Conservation (phyloP, 768 basidiomycete species). For the Tephrocybe sp. region DNA sequence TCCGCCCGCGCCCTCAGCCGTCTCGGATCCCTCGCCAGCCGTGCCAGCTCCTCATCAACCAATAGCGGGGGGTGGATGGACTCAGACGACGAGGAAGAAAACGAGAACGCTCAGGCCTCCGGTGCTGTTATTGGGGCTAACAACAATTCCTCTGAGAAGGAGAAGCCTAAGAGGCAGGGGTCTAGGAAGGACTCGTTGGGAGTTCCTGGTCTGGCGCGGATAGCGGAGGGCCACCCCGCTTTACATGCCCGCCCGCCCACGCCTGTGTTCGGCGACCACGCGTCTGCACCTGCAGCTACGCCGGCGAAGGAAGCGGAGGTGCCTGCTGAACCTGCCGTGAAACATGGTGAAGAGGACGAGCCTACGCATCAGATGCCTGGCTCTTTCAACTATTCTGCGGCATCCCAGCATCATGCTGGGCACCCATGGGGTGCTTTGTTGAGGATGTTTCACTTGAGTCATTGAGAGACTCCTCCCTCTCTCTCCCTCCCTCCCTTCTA, state of each 20-base stretch:
- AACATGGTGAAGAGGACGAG: slow-evolving; percentile 21
- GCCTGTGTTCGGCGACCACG: not conserved
- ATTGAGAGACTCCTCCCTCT: slow-evolving; percentile 28
- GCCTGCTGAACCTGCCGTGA: slow-evolving; percentile 18
- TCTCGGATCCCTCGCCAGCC: slow-evolving; percentile 28
- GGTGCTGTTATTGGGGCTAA: no score
- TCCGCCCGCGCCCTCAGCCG: slow-evolving; percentile 44
- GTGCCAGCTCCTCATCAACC: slow-evolving; percentile 24
- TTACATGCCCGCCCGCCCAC: slow-evolving; percentile 6
- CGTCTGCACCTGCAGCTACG: not conserved
- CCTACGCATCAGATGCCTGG: slow-evolving; percentile 49
- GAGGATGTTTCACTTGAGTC: slow-evolving; percentile 24
- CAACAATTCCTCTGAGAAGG: slow-evolving; percentile 29
- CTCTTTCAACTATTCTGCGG: slow-evolving; percentile 39
- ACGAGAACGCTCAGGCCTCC: slow-evolving; percentile 13
- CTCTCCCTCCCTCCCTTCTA: no score
- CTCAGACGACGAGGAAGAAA: slow-evolving; percentile 31
- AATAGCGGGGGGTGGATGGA: slow-evolving; percentile 32
- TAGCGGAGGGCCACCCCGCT: not conserved
- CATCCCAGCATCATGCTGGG: slow-evolving; percentile 7
- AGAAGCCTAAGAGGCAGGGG: slow-evolving; percentile 22
- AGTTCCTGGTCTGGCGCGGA: not conserved
- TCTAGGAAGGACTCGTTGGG: slow-evolving; percentile 9
- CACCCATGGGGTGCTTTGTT: slow-evolving; percentile 31
- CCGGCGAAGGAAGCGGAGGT: slow-evolving; percentile 16